Percentiles rank a stretch among this genome's conserved stretches.
Evolutionary conservation across 148 eudicot species (phyloP).

Genomic region (Drosera capensis): DNA sequence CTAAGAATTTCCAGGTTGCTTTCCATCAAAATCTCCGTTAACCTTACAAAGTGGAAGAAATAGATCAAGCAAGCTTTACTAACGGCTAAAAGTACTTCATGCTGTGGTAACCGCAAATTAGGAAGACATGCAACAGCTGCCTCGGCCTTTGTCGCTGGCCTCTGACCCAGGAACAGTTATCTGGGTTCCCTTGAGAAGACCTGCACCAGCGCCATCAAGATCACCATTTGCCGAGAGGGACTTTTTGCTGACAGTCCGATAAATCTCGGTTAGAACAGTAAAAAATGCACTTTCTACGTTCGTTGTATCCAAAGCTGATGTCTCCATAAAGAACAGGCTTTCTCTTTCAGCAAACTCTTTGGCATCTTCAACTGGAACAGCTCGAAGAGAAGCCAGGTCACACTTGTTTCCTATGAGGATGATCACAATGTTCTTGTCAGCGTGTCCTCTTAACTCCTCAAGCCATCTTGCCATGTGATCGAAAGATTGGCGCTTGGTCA

Average conservation of each 20-base stretch:
- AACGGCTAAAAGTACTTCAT: too few relatives aligned
- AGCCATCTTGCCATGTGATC: conserved; percentile 3
- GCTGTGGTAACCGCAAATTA: too few relatives aligned
- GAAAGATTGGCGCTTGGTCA: background rate
- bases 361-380: background rate
- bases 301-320: background rate
- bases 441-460: conserved; percentile 2
- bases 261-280: conserved; percentile 1
- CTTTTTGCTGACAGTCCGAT: conserved; percentile 2
- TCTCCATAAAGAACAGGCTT: conserved; percentile 3
- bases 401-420: conserved; percentile 3
- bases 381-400: background rate
- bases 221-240: background rate
- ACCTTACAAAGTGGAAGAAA: too few relatives aligned
- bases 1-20: too few relatives aligned
- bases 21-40: too few relatives aligned
- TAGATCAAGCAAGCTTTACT: too few relatives aligned
- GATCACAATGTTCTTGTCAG: conserved; percentile 3
- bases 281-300: conserved; percentile 3
- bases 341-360: background rate
- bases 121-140: too few relatives aligned
- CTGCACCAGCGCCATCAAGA: too few relatives aligned
- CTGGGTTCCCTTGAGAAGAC: too few relatives aligned
- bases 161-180: too few relatives aligned
- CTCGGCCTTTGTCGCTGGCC: too few relatives aligned